Percentiles rank a stretch among this genome's conserved stretches.
Conservation (phyloP, 1,284 basidiomycete genomes). For the Phaffia rhodozyma region DNA sequence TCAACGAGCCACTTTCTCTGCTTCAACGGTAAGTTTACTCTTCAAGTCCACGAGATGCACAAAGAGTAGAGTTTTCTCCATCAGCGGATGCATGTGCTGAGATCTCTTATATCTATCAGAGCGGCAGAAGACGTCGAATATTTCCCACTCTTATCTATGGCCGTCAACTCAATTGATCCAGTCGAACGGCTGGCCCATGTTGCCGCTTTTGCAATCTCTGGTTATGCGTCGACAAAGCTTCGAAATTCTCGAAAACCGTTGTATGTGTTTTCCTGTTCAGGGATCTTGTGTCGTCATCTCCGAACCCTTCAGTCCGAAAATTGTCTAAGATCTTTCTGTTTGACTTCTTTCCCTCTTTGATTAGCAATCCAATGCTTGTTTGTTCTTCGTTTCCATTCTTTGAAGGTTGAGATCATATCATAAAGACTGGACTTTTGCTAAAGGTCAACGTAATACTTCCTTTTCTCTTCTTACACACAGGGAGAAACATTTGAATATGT, state of each 20-base stretch:
- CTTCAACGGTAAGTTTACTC: slow-evolving; percentile 47
- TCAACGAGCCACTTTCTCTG: slow-evolving; percentile 76
- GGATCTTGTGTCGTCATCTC: slow-evolving; percentile 1
- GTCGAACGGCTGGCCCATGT: slow-evolving; percentile 62
- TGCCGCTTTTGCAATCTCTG: slow-evolving; percentile 70
- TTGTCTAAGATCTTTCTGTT: neutral
- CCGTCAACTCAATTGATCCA: slow-evolving; percentile 49
- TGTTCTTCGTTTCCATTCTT: neutral
- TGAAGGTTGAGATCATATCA: too few relatives aligned
- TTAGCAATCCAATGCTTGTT: slow-evolving; percentile 59
- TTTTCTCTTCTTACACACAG: slow-evolving; percentile 28
- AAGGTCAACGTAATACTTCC: neutral
- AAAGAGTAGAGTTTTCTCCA: neutral
- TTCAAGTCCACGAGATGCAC: slow-evolving; percentile 26
- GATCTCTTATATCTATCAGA: slow-evolving; percentile 16
- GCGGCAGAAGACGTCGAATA: slow-evolving; percentile 72
- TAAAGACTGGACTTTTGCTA: too few relatives aligned
- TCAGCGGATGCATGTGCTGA: neutral
- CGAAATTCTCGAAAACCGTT: slow-evolving; percentile 75
- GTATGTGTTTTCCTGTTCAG: slow-evolving; percentile 40
- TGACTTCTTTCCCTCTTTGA: slow-evolving; percentile 1
- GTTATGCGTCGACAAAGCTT: slow-evolving; percentile 66
- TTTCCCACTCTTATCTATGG: slow-evolving; percentile 47
- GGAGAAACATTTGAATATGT: slow-evolving; percentile 77
- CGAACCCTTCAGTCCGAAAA: too few relatives aligned